Conservation (phyloP, 192 early-diverging fungal genomes). For the Coemansia asiatica region DNA sequence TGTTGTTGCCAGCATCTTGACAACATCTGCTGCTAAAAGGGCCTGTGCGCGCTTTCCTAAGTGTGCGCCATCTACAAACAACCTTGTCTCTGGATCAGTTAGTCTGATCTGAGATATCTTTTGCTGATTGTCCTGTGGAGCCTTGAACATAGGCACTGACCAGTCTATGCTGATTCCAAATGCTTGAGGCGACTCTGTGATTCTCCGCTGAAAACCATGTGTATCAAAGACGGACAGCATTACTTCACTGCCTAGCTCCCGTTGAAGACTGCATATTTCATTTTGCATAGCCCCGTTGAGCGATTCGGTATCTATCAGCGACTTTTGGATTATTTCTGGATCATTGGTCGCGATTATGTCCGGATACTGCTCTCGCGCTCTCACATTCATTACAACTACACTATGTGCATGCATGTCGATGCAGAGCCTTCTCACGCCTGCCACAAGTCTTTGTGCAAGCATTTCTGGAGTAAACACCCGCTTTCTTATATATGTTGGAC, state of each 20-base stretch:
- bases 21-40: slow-evolving; percentile 26
- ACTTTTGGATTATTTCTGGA: slow-evolving; percentile 6
- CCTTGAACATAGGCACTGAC: slow-evolving; percentile 12
- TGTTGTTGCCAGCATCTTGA: slow-evolving; percentile 5
- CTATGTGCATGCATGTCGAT: slow-evolving; percentile 13
- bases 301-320: slow-evolving; percentile 13
- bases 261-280: slow-evolving; percentile 22
- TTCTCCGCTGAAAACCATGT: slow-evolving; percentile 28
- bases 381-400: slow-evolving; percentile 47
- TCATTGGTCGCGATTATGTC: slow-evolving; percentile 24
- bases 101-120: not conserved
- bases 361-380: slow-evolving; percentile 46
- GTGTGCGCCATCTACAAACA: slow-evolving; percentile 44
- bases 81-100: slow-evolving; percentile 15
- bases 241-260: slow-evolving; percentile 16
- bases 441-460: slow-evolving; percentile 25
- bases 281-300: slow-evolving; percentile 25
- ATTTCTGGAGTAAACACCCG: slow-evolving; percentile 18
- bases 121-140: not conserved
- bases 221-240: slow-evolving; percentile 37
- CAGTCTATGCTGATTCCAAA: slow-evolving; percentile 30
- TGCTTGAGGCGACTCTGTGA: slow-evolving; percentile 9
- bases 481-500: slow-evolving; percentile 19
- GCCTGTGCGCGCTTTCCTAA: slow-evolving; percentile 41
- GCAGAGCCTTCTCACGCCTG: slow-evolving; percentile 21